Conservation (phyloP, 1,139 yeast species). For the Lodderomyces pseudojiufengensis region DNA sequence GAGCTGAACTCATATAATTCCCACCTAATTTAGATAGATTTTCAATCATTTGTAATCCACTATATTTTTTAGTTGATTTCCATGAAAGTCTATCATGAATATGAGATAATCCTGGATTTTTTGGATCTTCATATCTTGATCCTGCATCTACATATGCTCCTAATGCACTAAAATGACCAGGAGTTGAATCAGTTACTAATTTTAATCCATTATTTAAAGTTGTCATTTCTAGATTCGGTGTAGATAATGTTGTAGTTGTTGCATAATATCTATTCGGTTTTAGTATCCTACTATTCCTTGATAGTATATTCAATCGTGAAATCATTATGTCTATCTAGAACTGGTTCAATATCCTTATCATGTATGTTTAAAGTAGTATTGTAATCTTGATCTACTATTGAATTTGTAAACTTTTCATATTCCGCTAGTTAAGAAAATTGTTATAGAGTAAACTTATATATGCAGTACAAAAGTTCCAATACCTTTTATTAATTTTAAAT, state of each 20-base stretch:
- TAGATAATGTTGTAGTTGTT: neutral
- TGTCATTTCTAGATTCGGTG: conserved; percentile 41
- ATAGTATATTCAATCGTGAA: neutral
- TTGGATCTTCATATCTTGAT: conserved; percentile 66
- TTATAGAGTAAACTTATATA: too few relatives aligned
- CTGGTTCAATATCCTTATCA: too few relatives aligned
- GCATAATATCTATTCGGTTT: conserved; percentile 2
- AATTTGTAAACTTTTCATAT: too few relatives aligned
- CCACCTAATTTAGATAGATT: conserved; percentile 83
- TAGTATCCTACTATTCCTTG: neutral
- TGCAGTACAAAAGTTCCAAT: neutral
- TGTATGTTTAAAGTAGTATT: too few relatives aligned
- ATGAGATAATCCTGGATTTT: conserved; percentile 71
- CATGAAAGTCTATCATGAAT: conserved; percentile 83
- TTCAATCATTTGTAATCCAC: conserved; percentile 72
- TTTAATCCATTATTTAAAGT: conserved; percentile 73
- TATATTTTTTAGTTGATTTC: conserved; percentile 64
- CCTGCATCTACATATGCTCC: conserved; percentile 93
- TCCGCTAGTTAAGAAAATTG: too few relatives aligned
- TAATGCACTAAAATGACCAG: conserved; percentile 88
- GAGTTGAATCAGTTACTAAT: conserved; percentile 80
- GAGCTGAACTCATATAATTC: conserved; percentile 89
- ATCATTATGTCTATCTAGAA: too few relatives aligned
- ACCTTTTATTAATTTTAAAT: too few relatives aligned
- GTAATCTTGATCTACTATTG: too few relatives aligned